Base-by-base conservation (phyloP, 1,139 yeast genomes). In the Sugiyamaella grinbergsii region DNA sequence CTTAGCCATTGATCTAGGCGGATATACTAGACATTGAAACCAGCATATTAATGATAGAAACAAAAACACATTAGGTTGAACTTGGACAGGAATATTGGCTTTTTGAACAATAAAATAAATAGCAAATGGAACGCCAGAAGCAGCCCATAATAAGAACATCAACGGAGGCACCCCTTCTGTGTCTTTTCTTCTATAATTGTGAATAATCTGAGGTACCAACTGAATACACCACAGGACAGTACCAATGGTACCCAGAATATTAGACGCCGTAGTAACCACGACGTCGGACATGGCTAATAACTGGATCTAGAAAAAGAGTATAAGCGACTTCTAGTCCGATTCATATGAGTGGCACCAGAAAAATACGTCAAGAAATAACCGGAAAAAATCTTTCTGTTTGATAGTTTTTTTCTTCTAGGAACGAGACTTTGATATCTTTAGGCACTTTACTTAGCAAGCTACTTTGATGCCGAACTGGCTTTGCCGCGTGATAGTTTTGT, bases 141-240 rank as follows among this genome's bases (percentile, higher is more conserved):
- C 73, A 0, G 89, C 83, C 96, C 96, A 90, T 32, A 89, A 68
- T 52, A 88, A 78, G 80, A 88, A 76, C 96, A 90, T 89, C 37
- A 77, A 18, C 1, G 93, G 89, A 0, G 95, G 96, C 11, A 90
- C 69, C 0, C 98, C 97, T 38, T 83, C 85, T 56, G 95, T 85
- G 63, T 87, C 80, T 62, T 90, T 89, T n/a, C 76, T 76, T 51
- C 74, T 73, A 70, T 77, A 88, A 65, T 91, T 90, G 63, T 81
- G 73, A 49, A 81, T 73, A 47, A 90, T 82, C 66, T 90, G 98
- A 2, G 98, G 97, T 1, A 88, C 75, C 58, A 90, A 72, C 68
- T 91, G 97, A 57, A 90, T 72, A 67, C 96, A 90, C 96, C 97
- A 91, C 55, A 87, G 76, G 4, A 90, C 80, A 0, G 97, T 90